Conservation (phyloP, 148 eudicot genomes). For the Heliosperma pusillum region DNA sequence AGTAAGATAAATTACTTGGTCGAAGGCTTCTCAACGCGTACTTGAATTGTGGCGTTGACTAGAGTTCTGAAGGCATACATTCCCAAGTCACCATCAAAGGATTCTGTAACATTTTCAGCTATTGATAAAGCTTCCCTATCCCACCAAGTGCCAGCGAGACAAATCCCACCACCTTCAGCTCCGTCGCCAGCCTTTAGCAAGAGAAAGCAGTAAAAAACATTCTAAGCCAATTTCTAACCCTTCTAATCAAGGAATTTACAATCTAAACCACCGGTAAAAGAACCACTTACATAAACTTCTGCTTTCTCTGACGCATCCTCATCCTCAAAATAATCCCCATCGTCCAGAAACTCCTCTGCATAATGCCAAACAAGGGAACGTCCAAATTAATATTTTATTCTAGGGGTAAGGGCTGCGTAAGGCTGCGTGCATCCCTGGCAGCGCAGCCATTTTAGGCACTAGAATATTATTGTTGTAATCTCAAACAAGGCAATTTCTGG, state of each 20-base stretch:
- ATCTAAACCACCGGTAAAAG: not conserved
- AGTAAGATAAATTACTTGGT: conserved; percentile 53
- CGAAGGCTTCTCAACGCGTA: conserved; percentile 79
- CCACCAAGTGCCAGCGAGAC: conserved; percentile 78
- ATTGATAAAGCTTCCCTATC: conserved; percentile 71
- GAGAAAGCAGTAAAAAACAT: not conserved
- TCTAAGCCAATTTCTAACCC: not conserved
- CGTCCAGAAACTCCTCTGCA: conserved; percentile 53
- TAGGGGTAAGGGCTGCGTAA: not conserved
- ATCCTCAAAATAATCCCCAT: conserved; percentile 52
- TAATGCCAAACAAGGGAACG: conserved; percentile 16
- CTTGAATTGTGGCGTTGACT: conserved; percentile 56
- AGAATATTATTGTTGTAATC: too few relatives aligned
- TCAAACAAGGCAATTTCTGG: too few relatives aligned
- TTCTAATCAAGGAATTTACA: conserved; percentile 8
- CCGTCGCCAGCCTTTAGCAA: conserved; percentile 77
- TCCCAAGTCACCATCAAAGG: conserved; percentile 66
- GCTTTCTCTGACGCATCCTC: conserved; percentile 54
- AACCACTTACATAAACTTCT: conserved; percentile 51
- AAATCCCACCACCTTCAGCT: conserved; percentile 87
- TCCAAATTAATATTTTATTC: conserved; percentile 5
- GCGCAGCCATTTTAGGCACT: not conserved
- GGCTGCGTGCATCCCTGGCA: not conserved
- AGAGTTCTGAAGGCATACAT: conserved; percentile 83
- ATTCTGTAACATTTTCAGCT: conserved; percentile 56